Conservation (phyloP, 768 basidiomycete species). For the Neoboletus magnificus region DNA sequence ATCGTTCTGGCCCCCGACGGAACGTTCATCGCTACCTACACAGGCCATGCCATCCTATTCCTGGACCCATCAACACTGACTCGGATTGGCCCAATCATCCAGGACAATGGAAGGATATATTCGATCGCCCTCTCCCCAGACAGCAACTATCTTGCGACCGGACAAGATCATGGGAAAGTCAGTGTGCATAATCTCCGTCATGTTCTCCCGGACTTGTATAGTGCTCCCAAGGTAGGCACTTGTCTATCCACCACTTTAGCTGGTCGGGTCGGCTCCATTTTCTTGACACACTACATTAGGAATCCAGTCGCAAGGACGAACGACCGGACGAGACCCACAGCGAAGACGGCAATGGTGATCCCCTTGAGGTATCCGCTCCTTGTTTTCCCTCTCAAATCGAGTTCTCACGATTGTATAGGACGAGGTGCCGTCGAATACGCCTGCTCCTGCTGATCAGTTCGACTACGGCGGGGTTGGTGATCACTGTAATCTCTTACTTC, state of each 20-base stretch:
- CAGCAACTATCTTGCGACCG: not conserved
- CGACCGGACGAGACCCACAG: not conserved
- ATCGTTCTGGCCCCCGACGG: not conserved
- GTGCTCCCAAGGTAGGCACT: not conserved
- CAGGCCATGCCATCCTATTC: not conserved
- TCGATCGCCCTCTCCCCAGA: not conserved
- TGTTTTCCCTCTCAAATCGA: not conserved
- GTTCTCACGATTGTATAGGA: not conserved
- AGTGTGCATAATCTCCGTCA: not conserved
- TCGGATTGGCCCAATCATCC: not conserved
- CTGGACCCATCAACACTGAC: not conserved
- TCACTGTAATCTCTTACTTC: not conserved
- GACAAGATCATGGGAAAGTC: not conserved
- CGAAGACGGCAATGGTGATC: not conserved
- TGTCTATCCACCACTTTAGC: not conserved
- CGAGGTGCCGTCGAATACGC: not conserved
- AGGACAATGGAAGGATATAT: not conserved
- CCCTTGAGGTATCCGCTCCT: not conserved
- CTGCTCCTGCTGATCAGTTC: not conserved
- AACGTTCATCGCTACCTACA: not conserved
- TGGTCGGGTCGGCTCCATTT: too few relatives aligned
- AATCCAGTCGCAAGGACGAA: too few relatives aligned
- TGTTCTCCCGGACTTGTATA: not conserved
- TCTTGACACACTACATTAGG: not conserved
- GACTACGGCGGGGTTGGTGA: not conserved